These are phyloP conservation scores for Fulvia fulva DNA, from an alignment of 2,329 filamentous ascomycete genomes.

Conservation along the genomic window DNA sequence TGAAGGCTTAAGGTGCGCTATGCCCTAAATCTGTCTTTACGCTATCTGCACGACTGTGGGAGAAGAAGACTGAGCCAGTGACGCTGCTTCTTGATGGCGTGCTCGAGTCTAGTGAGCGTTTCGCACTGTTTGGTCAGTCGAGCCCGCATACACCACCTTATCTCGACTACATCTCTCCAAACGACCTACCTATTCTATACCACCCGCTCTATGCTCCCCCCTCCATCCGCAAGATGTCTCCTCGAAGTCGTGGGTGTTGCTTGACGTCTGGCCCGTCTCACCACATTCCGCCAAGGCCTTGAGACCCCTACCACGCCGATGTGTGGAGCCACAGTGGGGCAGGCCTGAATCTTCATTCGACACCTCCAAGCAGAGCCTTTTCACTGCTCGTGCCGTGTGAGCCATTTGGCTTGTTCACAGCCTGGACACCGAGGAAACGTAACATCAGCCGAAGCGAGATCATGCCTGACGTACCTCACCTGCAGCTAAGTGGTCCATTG, in stretches of 20 bases:
- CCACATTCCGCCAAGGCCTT: not conserved
- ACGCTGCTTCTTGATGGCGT: conserved; percentile 10
- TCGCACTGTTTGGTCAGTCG: not conserved
- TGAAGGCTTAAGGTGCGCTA: not conserved
- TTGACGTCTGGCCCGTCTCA: not conserved
- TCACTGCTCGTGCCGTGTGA: not conserved
- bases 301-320: not conserved
- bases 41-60: not conserved
- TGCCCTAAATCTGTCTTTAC: not conserved
- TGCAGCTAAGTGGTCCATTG: conserved; percentile 1
- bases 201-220: not conserved
- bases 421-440: not conserved
- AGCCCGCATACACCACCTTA: conserved; percentile 2
- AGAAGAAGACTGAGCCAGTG: not conserved
- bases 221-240: not conserved
- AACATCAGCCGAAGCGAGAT: conserved; percentile 4
- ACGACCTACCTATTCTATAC: not conserved
- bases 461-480: not conserved
- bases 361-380: not conserved
- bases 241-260: not conserved
- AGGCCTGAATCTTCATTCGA: not conserved
- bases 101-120: conserved; percentile 3
- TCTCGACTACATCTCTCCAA: conserved; percentile 5
- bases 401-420: not conserved
- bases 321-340: conserved; percentile 3